Conservation (phyloP, 2,329 filamentous ascomycete genomes). For the Amauroascus verrucosus region DNA sequence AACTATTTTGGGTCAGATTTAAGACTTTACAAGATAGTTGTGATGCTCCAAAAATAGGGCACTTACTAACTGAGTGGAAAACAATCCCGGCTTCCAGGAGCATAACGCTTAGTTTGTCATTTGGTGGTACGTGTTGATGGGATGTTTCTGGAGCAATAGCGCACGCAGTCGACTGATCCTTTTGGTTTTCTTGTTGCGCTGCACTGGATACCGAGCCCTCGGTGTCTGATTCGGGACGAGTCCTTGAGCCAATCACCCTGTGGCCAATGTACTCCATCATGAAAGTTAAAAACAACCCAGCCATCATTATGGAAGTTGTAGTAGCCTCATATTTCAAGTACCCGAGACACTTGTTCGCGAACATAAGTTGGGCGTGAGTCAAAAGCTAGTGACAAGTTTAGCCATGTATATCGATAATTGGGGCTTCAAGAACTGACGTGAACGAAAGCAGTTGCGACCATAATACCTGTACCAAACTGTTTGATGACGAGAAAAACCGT, state of each 20-base stretch:
- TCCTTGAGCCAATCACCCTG: slow-evolving; percentile 40
- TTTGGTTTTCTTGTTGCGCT: slow-evolving; percentile 14
- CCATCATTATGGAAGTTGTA: slow-evolving; percentile 61
- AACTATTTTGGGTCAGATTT: slow-evolving; percentile 37
- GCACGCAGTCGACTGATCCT: slow-evolving; percentile 16
- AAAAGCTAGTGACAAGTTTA: slow-evolving; percentile 45
- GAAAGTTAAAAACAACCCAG: slow-evolving; percentile 62
- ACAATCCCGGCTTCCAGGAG: slow-evolving; percentile 65
- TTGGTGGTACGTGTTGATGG: slow-evolving; percentile 23
- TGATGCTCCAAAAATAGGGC: slow-evolving; percentile 28
- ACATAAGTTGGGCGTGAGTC: slow-evolving; percentile 64
- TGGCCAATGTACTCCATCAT: slow-evolving; percentile 58
- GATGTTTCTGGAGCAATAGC: slow-evolving; percentile 11
- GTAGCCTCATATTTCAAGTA: slow-evolving; percentile 58
- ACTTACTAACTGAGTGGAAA: slow-evolving; percentile 60
- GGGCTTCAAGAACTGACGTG: slow-evolving; percentile 41
- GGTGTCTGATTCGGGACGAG: slow-evolving; percentile 21
- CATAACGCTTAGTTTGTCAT: slow-evolving; percentile 48
- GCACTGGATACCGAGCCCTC: slow-evolving; percentile 20
- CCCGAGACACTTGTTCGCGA: slow-evolving; percentile 58
- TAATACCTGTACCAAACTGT: slow-evolving; percentile 59
- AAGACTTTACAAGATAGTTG: background rate
- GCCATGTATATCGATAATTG: background rate
- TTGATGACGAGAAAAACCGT: slow-evolving; percentile 49
- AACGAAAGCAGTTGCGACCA: slow-evolving; percentile 61